Conservation (phyloP, 2,329 filamentous ascomycete genomes). For the Macrophomina phaseolina region DNA sequence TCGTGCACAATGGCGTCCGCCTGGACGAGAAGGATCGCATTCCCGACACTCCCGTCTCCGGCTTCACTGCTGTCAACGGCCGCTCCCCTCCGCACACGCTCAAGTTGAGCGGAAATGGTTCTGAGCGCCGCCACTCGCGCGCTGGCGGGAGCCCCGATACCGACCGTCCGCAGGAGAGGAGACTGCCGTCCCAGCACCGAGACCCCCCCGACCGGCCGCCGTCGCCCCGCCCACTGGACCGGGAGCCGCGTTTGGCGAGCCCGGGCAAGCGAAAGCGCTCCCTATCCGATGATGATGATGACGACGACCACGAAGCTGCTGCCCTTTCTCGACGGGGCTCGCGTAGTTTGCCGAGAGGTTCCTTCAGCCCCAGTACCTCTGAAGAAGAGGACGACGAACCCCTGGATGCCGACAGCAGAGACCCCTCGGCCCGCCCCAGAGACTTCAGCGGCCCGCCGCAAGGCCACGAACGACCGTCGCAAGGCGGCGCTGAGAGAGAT, state of each 20-base stretch:
- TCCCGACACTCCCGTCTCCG: slow-evolving; percentile 3
- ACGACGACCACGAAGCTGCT: slow-evolving; percentile 40
- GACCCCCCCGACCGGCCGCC: slow-evolving; percentile 31
- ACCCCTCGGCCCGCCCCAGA: slow-evolving; percentile 29
- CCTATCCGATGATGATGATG: slow-evolving; percentile 56
- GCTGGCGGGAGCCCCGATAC: slow-evolving; percentile 32
- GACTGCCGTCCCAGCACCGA: slow-evolving; percentile 32
- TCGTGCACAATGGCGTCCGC: slow-evolving; percentile 5
- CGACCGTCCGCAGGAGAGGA: slow-evolving; percentile 28
- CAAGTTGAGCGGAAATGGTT: slow-evolving; percentile 2
- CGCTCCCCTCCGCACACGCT: not conserved
- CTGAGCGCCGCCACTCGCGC: slow-evolving; percentile 24
- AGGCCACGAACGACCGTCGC: slow-evolving; percentile 27
- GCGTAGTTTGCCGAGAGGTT: slow-evolving; percentile 17
- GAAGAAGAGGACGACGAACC: slow-evolving; percentile 37
- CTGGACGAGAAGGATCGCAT: slow-evolving; percentile 18
- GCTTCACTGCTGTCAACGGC: slow-evolving; percentile 27
- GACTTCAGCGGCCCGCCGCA: slow-evolving; percentile 35
- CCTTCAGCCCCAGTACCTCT: not conserved
- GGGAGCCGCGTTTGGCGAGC: slow-evolving; percentile 34
- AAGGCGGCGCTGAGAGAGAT: not conserved
- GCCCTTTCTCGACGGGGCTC: slow-evolving; percentile 40
- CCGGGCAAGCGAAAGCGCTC: slow-evolving; percentile 71
- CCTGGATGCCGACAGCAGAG: slow-evolving; percentile 8
- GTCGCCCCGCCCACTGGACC: not conserved